Conservation (phyloP, 2,329 filamentous ascomycete genomes). For the Alternaria rosae region DNA sequence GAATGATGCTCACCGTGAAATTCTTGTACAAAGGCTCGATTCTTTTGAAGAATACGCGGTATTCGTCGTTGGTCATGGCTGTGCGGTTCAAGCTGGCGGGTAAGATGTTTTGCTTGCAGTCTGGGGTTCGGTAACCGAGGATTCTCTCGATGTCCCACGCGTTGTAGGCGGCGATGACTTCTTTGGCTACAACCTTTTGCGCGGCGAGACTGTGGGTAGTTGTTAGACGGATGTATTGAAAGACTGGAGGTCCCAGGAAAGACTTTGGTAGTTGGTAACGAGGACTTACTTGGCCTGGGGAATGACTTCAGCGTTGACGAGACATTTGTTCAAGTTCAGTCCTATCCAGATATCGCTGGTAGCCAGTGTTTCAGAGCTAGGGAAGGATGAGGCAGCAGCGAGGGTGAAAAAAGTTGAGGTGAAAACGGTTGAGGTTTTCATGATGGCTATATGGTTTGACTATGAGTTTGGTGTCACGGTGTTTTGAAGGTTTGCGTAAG, state of each 20-base stretch:
- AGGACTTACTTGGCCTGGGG: neutral
- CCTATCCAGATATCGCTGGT: slow-evolving; percentile 1
- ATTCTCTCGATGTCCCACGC: neutral
- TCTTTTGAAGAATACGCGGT: neutral
- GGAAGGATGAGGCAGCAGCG: neutral
- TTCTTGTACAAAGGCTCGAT: neutral
- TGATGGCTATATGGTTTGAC: neutral
- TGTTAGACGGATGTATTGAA: neutral
- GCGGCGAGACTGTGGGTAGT: neutral
- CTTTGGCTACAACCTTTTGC: neutral
- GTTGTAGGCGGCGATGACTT: neutral
- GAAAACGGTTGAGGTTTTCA: neutral
- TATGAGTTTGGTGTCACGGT: neutral
- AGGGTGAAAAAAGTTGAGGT: neutral
- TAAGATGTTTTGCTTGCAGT: neutral
- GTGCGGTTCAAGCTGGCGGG: neutral
- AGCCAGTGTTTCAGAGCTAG: neutral
- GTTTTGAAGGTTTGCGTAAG: neutral
- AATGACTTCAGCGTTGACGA: neutral
- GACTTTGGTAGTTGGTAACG: neutral
- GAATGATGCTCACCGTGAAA: neutral
- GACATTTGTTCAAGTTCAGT: neutral
- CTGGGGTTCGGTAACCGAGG: neutral
- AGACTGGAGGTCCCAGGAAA: neutral
- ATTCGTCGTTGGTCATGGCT: neutral